Conservation (phyloP, 2,329 filamentous ascomycete genomes). For the Alternaria postmessia region DNA sequence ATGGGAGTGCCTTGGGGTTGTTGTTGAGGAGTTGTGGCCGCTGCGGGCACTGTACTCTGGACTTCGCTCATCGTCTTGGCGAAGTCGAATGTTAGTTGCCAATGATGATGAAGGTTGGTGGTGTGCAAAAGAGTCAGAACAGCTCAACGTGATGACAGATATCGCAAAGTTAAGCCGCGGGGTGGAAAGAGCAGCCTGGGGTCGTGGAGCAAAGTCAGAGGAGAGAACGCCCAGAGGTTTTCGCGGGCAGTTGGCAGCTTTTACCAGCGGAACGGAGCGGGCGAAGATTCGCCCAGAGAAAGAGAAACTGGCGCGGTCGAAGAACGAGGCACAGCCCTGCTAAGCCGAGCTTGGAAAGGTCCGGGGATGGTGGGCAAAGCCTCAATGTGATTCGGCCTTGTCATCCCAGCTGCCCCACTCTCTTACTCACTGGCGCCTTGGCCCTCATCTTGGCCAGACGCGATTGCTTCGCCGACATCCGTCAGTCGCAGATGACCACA, state of each 20-base stretch:
- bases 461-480: constrained; percentile 1
- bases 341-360: background rate
- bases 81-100: constrained; percentile 2
- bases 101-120: background rate
- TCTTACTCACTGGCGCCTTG: constrained; percentile 6
- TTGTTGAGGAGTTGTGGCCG: constrained; percentile 40
- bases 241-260: constrained; percentile 10
- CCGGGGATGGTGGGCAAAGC: background rate
- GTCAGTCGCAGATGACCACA: constrained; percentile 4
- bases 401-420: background rate
- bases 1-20: constrained; percentile 45
- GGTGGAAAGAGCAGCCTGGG: constrained; percentile 9
- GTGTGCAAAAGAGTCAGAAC: background rate
- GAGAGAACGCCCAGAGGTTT: constrained; percentile 17
- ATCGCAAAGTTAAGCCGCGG: constrained; percentile 4
- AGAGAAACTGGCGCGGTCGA: constrained; percentile 5
- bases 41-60: constrained; percentile 32
- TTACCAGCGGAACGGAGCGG: constrained; percentile 12
- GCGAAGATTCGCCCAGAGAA: constrained; percentile 15
- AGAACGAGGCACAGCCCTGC: background rate
- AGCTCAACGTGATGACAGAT: constrained; percentile 9
- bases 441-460: constrained; percentile 4
- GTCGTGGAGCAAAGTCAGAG: constrained; percentile 15
- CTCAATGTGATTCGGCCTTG: constrained; percentile 2
- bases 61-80: constrained; percentile 29